Evolutionary conservation across 345 rosid genomes (phyloP).

Genomic region (Ricinus communis): DNA sequence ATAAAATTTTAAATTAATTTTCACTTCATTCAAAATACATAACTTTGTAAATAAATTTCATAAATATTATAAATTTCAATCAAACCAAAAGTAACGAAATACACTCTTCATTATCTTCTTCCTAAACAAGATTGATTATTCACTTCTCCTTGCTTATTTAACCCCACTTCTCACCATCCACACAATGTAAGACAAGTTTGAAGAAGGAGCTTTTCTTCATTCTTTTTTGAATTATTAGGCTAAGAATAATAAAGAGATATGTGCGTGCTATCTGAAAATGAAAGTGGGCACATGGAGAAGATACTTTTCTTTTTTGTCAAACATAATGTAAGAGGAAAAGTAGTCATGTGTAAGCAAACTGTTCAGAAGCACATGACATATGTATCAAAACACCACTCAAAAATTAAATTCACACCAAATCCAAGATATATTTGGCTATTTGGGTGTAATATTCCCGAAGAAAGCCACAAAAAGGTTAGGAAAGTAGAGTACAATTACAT

Average conservation of each 20-base stretch:
- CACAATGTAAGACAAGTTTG: no score
- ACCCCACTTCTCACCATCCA: no score
- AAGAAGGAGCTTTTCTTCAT: not conserved
- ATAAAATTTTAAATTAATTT: no score
- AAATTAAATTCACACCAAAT: conserved; percentile 24
- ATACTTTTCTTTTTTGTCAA: conserved; percentile 13
- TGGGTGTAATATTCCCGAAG: conserved; percentile 24
- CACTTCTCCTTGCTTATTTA: no score
- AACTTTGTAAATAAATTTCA: no score
- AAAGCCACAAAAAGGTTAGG: conserved; percentile 8
- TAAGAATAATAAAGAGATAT: not conserved
- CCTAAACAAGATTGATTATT: no score
- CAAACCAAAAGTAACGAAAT: no score
- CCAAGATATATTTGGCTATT: conserved; percentile 14
- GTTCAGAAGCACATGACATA: conserved; percentile 18
- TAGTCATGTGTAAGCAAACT: not conserved
- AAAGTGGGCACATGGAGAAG: conserved; percentile 35
- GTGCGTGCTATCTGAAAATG: conserved; percentile 8
- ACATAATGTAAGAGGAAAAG: not conserved
- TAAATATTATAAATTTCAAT: no score
- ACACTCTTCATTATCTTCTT: no score
- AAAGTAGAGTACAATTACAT: not conserved
- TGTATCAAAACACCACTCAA: conserved; percentile 6
- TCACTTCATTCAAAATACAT: no score
- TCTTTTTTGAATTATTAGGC: not conserved